Base-by-base conservation (phyloP, 2,329 filamentous ascomycete genomes). In the Microcera coccophila region DNA sequence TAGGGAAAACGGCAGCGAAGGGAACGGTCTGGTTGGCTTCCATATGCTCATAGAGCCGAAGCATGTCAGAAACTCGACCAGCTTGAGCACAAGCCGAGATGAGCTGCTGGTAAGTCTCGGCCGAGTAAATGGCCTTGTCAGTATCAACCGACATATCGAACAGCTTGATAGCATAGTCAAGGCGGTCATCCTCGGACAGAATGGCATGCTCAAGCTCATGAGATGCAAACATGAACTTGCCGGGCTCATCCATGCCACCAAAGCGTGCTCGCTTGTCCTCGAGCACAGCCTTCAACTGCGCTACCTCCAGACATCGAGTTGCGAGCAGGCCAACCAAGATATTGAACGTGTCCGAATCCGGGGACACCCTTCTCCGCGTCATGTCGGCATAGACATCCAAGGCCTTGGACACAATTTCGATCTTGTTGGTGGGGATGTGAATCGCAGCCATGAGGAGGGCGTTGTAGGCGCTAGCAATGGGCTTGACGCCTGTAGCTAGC, bases 321-420 rank as follows among this genome's bases (percentile, higher is more conserved):
- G 90, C 85, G 39, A 98, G 75, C 29, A 96, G 73, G 44, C 85
- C 82, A 42, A 98, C 86, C 15, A 98, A 74, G 24, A 90, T 90
- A 60, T 89, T 82, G 68, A 95, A 97, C 0, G 91, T 97, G 44
- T 86, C 80, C 41, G 83, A 82, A 62, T 96, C 85, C 7, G 91
- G 90, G 16, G 78, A 71, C 18, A 97, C 84, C 55, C 84, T 85
- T 52, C 90, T 85, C 52, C 85, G 82, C 55, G 95, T 81, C 93
- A 98, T 97, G 63, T 97, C 90, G 14, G 90, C 85, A 65, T 97
- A 98, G 39, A 98, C 87, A 69, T 95, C 90, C 39, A 97, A 76
- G 4, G 89, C 90, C 71, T 95, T 95, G 48, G 89, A 85, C 12
- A 95, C 87, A 39, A 93, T 82, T 68, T 94, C 86, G 41, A 85